These are phyloP conservation scores for Boletus sp. DNA, from an alignment of 1,284 basidiomycete species.

Conservation along the genomic window DNA sequence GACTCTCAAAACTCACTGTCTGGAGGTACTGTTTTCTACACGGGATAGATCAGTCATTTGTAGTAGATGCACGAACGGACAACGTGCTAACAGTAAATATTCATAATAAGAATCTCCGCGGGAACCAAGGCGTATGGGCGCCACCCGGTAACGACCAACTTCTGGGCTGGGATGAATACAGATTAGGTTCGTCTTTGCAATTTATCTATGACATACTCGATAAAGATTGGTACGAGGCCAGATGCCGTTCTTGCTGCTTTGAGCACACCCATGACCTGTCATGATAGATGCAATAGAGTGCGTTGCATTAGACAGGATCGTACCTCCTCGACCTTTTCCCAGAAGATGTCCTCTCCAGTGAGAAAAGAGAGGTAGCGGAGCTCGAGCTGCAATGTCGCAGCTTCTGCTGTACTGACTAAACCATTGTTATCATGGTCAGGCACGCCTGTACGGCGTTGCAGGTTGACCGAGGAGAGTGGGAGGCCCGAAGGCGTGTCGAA, in stretches of 20 bases:
- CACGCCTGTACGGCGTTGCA: conserved; percentile 67
- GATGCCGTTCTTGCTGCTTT: conserved; percentile 64
- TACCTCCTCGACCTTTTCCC: conserved; percentile 81
- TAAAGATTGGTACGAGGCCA: conserved; percentile 84
- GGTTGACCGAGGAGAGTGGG: conserved; percentile 80
- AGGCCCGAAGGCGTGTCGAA: conserved; percentile 86
- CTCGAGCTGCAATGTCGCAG: conserved; percentile 85
- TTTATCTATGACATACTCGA: conserved; percentile 56
- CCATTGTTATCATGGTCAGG: conserved; percentile 67
- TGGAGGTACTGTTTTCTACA: conserved; percentile 79
- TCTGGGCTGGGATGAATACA: conserved; percentile 50
- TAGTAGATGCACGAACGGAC: background rate
- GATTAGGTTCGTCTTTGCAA: conserved; percentile 17
- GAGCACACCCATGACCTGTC: conserved; percentile 75
- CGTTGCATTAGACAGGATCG: conserved; percentile 13
- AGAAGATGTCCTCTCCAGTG: conserved; percentile 79
- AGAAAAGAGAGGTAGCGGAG: conserved; percentile 87
- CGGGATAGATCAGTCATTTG: conserved; percentile 13
- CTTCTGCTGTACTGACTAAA: conserved; percentile 83
- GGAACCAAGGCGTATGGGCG: conserved; percentile 88
- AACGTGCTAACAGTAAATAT: conserved; percentile 73
- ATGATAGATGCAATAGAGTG: conserved; percentile 4
- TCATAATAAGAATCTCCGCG: conserved; percentile 97
- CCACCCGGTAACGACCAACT: conserved; percentile 71
- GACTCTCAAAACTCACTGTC: conserved; percentile 52